These are phyloP conservation scores for Stachybotrys elegans DNA, from an alignment of 2,329 filamentous ascomycete genomes.

Conservation along the genomic window DNA sequence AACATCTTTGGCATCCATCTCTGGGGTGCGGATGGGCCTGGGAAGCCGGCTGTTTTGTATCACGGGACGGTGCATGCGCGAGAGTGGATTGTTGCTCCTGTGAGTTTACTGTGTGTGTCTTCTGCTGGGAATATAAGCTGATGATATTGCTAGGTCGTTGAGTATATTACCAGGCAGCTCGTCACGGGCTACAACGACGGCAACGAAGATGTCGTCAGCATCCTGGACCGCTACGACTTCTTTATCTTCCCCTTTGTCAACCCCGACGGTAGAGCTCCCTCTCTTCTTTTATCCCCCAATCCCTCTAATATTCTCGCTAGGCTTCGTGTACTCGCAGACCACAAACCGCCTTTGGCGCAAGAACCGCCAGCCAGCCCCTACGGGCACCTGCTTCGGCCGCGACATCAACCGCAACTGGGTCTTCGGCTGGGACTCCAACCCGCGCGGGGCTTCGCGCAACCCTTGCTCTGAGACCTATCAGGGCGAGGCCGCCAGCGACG, in stretches of 20 bases:
- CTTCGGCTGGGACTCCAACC: conserved; percentile 39
- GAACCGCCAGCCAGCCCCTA: conserved; percentile 36
- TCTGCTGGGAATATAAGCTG: background rate
- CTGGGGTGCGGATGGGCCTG: conserved; percentile 36
- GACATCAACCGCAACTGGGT: conserved; percentile 53
- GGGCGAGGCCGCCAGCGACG: conserved; percentile 33
- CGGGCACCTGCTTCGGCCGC: conserved; percentile 37
- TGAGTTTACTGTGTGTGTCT: conserved; percentile 40
- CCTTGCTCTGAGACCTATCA: conserved; percentile 43
- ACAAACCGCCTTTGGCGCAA: conserved; percentile 47
- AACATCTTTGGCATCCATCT: conserved; percentile 55
- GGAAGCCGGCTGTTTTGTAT: conserved; percentile 43
- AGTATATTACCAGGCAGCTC: conserved; percentile 48
- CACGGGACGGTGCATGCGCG: conserved; percentile 49
- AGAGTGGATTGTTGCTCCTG: conserved; percentile 49
- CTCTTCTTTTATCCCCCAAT: background rate
- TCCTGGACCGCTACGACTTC: conserved; percentile 60
- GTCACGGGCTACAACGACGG: conserved; percentile 37
- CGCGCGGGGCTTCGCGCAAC: conserved; percentile 39
- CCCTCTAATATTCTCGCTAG: too few relatives aligned
- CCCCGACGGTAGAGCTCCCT: conserved; percentile 47
- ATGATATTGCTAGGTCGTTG: conserved; percentile 33
- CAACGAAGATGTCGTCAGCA: conserved; percentile 30
- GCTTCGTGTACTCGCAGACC: conserved; percentile 41
- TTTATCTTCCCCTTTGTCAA: conserved; percentile 61